phyloP scores from a whole-genome alignment of 805 yeast genomes.

The Millerozyma acaciae region DNA sequence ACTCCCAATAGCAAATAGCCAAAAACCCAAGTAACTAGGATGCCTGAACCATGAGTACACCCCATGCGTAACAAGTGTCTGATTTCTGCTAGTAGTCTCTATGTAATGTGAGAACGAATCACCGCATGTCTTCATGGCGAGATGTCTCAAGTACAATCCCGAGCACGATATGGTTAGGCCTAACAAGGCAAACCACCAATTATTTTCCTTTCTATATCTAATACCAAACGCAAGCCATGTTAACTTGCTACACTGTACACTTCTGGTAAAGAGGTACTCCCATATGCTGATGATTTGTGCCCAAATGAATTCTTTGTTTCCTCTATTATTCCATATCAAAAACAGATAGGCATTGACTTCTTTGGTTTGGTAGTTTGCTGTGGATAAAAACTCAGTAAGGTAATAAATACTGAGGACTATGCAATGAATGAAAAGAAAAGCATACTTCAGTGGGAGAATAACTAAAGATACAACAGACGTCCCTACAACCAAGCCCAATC shows the following conservation, averaged over 20 bases:
- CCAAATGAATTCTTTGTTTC: slow-evolving; percentile 26
- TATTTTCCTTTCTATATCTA: neutral
- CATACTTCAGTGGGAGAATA: neutral
- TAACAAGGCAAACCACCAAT: neutral
- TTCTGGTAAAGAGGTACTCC: slow-evolving; percentile 18
- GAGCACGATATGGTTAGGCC: slow-evolving; percentile 15
- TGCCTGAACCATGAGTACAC: slow-evolving; percentile 29
- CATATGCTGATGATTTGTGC: slow-evolving; percentile 22
- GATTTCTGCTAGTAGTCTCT: slow-evolving; percentile 11
- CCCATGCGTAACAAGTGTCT: slow-evolving; percentile 28
- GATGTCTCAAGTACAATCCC: slow-evolving; percentile 25
- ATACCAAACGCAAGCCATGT: neutral
- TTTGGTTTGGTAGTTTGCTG: slow-evolving; percentile 21
- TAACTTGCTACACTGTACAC: slow-evolving; percentile 1
- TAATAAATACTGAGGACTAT: slow-evolving; percentile 19
- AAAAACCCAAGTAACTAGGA: slow-evolving; percentile 39
- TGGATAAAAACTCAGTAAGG: slow-evolving; percentile 25
- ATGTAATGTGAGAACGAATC: slow-evolving; percentile 33
- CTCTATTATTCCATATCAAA: slow-evolving; percentile 32
- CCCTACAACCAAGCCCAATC: slow-evolving; percentile 17
- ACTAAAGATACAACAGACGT: slow-evolving; percentile 2
- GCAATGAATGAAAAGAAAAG: slow-evolving; percentile 12
- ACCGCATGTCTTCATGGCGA: slow-evolving; percentile 33
- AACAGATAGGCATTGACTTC: slow-evolving; percentile 26
- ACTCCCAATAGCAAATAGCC: slow-evolving; percentile 28